A percentile compares a stretch with the other conserved stretches of the same genome.
These are phyloP conservation scores for Lasiodiplodia sp. DNA, from an alignment of 2,329 filamentous ascomycete genomes.

Conservation along the genomic window DNA sequence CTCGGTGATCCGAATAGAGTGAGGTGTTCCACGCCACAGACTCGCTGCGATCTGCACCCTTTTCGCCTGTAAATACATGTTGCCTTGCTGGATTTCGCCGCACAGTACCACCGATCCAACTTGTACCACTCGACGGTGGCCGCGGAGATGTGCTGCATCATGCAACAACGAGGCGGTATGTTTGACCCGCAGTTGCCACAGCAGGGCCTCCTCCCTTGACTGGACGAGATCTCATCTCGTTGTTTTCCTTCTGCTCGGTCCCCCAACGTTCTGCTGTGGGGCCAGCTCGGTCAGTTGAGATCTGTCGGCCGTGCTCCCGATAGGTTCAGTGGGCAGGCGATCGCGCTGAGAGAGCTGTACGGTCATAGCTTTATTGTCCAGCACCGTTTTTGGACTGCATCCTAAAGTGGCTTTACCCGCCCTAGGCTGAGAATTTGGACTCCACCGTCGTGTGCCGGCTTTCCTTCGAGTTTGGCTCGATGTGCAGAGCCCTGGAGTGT, in stretches of 20 bases:
- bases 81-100: not conserved
- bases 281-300: conserved; percentile 1
- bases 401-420: not conserved
- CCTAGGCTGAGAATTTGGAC: not conserved
- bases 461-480: not conserved
- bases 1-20: not conserved
- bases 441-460: not conserved
- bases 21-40: not conserved
- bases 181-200: conserved; percentile 1
- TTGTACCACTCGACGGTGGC: not conserved
- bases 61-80: not conserved
- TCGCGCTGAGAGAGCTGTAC: conserved; percentile 1
- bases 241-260: not conserved
- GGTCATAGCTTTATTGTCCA: not conserved
- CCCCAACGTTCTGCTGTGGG: not conserved
- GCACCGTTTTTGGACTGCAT: not conserved
- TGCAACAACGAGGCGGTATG: not conserved
- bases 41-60: not conserved
- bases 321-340: not conserved
- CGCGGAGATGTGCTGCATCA: not conserved
- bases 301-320: not conserved
- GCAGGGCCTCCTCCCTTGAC: not conserved
- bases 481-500: not conserved
- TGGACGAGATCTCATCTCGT: not conserved
- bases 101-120: not conserved